Percentiles rank a stretch among this genome's conserved stretches.
Evolutionary conservation across 768 basidiomycete genomes (phyloP).

Genomic region (Agaricus subrufescens): DNA sequence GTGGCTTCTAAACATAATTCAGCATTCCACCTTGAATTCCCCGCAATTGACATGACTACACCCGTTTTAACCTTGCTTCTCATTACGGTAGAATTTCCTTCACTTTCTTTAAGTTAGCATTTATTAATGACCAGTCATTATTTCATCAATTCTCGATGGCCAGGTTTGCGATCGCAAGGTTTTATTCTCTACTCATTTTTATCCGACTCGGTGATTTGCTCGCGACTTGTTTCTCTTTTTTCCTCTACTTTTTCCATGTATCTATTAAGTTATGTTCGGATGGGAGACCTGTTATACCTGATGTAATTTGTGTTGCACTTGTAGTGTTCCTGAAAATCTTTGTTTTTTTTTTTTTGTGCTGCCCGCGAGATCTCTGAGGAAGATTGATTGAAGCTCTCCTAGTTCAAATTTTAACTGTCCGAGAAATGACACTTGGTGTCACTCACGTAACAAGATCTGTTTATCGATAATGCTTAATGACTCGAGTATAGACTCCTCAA

Average conservation of each 20-base stretch:
- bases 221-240: conserved; percentile 13
- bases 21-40: conserved; percentile 19
- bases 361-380: conserved; percentile 1
- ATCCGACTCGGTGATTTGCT: conserved; percentile 18
- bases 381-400: conserved; percentile 2
- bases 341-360: too few relatives aligned
- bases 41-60: conserved; percentile 31
- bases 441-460: neutral
- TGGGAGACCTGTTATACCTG: neutral
- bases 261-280: conserved; percentile 4
- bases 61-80: conserved; percentile 36
- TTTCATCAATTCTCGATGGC: conserved; percentile 30
- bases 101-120: conserved; percentile 21
- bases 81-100: conserved; percentile 30
- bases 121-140: conserved; percentile 26
- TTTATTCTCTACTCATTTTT: conserved; percentile 20
- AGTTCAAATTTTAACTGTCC: neutral
- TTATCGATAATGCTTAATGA: neutral
- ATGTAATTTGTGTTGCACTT: neutral
- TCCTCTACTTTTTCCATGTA: conserved; percentile 1
- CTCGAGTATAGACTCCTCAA: conserved; percentile 1
- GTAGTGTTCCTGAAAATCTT: conserved; percentile 8
- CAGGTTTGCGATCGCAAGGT: conserved; percentile 27
- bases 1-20: conserved; percentile 39
- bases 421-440: neutral